These are phyloP conservation scores for sunflower (Helianthus annuus) DNA, from an alignment of 129 eudicot species.

Conservation along the genomic window DNA sequence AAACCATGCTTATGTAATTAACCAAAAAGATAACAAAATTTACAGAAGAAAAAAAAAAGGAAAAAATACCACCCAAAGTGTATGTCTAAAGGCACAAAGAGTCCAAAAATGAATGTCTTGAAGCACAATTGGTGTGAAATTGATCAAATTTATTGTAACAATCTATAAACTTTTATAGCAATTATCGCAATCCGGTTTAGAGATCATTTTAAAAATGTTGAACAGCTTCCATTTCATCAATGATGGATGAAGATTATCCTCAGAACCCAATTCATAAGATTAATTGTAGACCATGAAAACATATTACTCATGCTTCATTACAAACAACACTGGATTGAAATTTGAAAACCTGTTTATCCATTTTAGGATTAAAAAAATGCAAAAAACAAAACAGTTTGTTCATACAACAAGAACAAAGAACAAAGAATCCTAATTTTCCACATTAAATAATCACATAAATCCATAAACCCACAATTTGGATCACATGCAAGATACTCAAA, in stretches of 20 bases:
- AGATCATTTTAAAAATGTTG: neutral
- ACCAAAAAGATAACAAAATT: slow-evolving; percentile 11
- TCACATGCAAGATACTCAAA: slow-evolving; percentile 32
- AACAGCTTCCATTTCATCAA: slow-evolving; percentile 12
- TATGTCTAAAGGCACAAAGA: neutral
- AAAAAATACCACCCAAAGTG: slow-evolving; percentile 16
- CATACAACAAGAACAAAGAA: slow-evolving; percentile 26
- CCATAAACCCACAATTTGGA: slow-evolving; percentile 26
- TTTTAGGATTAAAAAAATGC: slow-evolving; percentile 22
- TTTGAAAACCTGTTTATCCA: neutral
- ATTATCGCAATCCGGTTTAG: slow-evolving; percentile 4
- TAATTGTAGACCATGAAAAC: neutral
- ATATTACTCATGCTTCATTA: neutral
- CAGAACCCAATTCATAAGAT: neutral
- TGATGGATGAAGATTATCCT: neutral
- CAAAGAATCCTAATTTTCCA: slow-evolving; percentile 18
- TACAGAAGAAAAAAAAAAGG: neutral
- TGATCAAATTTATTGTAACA: neutral
- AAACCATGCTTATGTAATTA: neutral
- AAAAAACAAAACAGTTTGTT: slow-evolving; percentile 19
- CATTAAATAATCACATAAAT: slow-evolving; percentile 22
- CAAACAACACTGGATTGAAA: neutral
- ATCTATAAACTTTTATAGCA: neutral
- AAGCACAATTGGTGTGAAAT: slow-evolving; percentile 16
- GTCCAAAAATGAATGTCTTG: slow-evolving; percentile 22